Base-by-base conservation (phyloP, 2,329 filamentous ascomycete species). In the Neonectria neomacrospora region DNA sequence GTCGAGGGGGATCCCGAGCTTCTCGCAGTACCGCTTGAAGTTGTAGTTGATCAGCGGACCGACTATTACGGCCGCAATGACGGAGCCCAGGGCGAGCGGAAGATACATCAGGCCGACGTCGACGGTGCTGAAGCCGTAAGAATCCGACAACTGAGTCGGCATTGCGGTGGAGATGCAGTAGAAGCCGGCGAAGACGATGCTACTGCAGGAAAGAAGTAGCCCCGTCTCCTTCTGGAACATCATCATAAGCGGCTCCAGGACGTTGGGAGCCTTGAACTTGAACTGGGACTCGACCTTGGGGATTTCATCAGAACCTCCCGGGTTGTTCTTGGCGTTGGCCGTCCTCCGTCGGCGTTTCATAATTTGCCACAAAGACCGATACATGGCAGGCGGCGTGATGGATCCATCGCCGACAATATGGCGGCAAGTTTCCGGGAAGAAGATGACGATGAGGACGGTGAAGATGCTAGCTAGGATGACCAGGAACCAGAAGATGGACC, bases 41-140 rank as follows among this genome's bases (percentile, higher is more conserved):
- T 91, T 92, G 78, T 84, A 84, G 74, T 93, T 91, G 37, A 92
- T 83, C 1, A 88, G 67, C 2, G 82, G 81, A 1, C 90, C 89
- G 3, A 80, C 79, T 3, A 80, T 70, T 9, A 80, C 67, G 1
- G 82, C 82, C 0, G 84, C 80, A 2, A 81, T 70, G 12, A 84
- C 77, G n/a, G 83, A 84, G 1, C 84, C 85, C 5, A 72, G 76
- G 0, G 84, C 85, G 30, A 85, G 71, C 2, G 85, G 85, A 1
- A 86, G 74, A 67, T 84, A 86, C 78, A 82, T 83, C 5, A 86
- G 74, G 2, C 86, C 86, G 3, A 88, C 80, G 12, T 83, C 77
- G 3, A 84, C 76, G 20, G 90, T 86, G 61, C 85, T 82, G 26
- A 87, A 85, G 1, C 85, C 83, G 70, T 91, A 94, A 51, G 87